A percentile compares a stretch with the other conserved stretches of the same genome.
Evolutionary conservation across 2,329 filamentous ascomycete genomes (phyloP).

Genomic region (Elsinoe perseae): DNA sequence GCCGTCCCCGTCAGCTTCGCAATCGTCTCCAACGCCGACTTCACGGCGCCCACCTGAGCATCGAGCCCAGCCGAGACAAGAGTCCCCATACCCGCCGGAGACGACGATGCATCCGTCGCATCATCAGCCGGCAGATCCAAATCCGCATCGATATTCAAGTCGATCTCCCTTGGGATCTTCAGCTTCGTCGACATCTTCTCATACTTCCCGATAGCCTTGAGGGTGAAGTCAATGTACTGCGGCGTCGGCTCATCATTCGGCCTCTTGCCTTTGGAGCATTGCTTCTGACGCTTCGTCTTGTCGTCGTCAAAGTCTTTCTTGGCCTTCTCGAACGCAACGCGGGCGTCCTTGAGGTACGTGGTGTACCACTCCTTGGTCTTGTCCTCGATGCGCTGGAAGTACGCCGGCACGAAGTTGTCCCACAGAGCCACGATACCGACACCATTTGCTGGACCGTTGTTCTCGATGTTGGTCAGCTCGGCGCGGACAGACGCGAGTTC

Average conservation of each 20-base stretch:
- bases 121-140: neutral
- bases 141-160: neutral
- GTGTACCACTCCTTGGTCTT: slow-evolving; percentile 7
- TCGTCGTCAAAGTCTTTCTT: slow-evolving; percentile 8
- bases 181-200: slow-evolving; percentile 10
- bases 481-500: slow-evolving; percentile 1
- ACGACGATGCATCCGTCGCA: neutral
- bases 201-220: neutral
- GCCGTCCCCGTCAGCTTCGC: neutral
- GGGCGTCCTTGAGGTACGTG: neutral
- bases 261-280: neutral
- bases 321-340: neutral
- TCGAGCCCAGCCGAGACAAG: neutral
- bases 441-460: neutral
- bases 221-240: slow-evolving; percentile 4
- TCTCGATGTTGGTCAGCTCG: slow-evolving; percentile 3
- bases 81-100: neutral
- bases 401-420: neutral
- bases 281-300: slow-evolving; percentile 7
- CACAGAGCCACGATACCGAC: neutral
- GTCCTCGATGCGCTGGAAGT: slow-evolving; percentile 1
- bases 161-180: neutral
- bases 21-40: neutral
- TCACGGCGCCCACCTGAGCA: neutral
- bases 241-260: slow-evolving; percentile 7